These are phyloP conservation scores for Serpula lacrymans DNA, from an alignment of 768 basidiomycete species.

Conservation along the genomic window DNA sequence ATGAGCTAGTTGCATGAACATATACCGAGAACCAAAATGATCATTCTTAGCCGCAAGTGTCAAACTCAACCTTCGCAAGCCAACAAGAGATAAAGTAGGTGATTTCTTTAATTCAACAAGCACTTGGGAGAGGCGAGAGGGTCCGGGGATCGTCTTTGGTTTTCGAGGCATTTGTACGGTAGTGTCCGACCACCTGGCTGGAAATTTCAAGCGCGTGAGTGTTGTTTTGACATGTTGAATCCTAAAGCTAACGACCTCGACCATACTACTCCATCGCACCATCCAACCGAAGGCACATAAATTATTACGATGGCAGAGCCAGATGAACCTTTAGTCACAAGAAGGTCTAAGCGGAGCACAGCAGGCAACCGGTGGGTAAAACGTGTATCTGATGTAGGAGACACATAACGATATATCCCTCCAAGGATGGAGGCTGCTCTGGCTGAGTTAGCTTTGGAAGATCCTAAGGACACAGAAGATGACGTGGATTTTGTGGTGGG, in stretches of 20 bases:
- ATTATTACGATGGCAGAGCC: too few relatives aligned
- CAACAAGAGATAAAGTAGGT: slow-evolving; percentile 48
- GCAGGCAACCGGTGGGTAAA: slow-evolving; percentile 69
- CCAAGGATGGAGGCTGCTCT: slow-evolving; percentile 81
- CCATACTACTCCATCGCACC: too few relatives aligned
- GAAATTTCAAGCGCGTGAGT: background rate
- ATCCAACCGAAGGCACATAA: too few relatives aligned
- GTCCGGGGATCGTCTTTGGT: slow-evolving; percentile 36
- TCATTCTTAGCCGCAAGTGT: slow-evolving; percentile 61
- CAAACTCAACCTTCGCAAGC: slow-evolving; percentile 51
- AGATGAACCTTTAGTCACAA: too few relatives aligned
- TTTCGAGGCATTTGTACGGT: slow-evolving; percentile 3
- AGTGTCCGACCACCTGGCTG: background rate
- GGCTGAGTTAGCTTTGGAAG: slow-evolving; percentile 49
- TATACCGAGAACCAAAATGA: slow-evolving; percentile 74
- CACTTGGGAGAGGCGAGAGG: slow-evolving; percentile 54
- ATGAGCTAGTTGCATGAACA: background rate
- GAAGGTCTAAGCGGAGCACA: slow-evolving; percentile 67
- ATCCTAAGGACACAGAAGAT: slow-evolving; percentile 60
- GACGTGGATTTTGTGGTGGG: slow-evolving; percentile 69
- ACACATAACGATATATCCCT: slow-evolving; percentile 4
- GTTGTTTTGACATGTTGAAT: slow-evolving; percentile 22
- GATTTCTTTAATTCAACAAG: slow-evolving; percentile 46
- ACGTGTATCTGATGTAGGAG: background rate
- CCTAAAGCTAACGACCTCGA: slow-evolving; percentile 11